Evolutionary conservation across 768 basidiomycete species (phyloP), one percentile per base, ranked within the genome.

Genomic region (Boletus patriciae): DNA sequence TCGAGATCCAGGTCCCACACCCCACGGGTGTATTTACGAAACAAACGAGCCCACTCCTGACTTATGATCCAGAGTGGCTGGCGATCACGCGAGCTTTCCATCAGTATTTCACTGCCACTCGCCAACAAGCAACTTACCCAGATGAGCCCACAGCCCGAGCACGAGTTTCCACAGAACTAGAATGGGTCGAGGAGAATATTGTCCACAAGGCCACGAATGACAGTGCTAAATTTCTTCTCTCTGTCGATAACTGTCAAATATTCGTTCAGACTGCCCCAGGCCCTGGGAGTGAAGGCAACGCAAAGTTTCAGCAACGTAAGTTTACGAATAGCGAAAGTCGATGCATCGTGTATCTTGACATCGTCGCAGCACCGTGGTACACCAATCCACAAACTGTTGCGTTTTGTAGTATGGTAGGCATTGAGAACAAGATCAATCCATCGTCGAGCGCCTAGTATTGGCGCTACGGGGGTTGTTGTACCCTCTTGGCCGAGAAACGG

Each of bases 1-100:
- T 94, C 43, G 91, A 95, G 50, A 70, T 92, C 23, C 74, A 77
- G 6, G 62, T 64, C 43, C 48, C 47, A 37, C n/a, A 51, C 48
- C 52, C 67, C 50, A 52, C 57, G 25, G 38, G 46, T 50, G 36
- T 51, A 27, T 45, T 46, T 38, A 50, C 59, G 10, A 49, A 56
- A 34, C 56, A 59, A 46, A 38, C 50, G 11, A 45, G 31, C 10
- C 79, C 81, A 6, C 60, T 57, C 0, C 65, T 98, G 19, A 79
- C 81, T 15, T 97, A 83, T 71, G 94, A 98, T 65, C 86, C 87
- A 0, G 86, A 93, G 68, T 99, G 97, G 97, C 84, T 98, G 46
- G 94, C 94, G 0, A 93, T 99, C 65, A 86, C 85, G 6, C 88
- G 91, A 8, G 93, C 92, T 0, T 89, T 95, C 62, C 83, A 93